phyloP scores from a whole-genome alignment of 441 rosid species.

The Eruca vesicaria region DNA sequence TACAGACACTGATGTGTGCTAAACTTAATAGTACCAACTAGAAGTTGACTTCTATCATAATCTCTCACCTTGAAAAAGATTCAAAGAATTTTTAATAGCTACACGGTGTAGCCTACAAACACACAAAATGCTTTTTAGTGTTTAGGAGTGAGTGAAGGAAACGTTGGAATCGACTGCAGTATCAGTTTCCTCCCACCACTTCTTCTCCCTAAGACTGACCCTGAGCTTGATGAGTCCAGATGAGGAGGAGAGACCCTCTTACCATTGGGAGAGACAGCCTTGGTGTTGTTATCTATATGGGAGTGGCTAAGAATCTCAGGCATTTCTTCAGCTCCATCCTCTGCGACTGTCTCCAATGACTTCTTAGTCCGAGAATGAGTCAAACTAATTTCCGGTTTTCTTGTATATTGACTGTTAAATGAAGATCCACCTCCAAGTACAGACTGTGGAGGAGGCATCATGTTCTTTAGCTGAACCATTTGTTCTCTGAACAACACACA shows the following conservation, averaged over 20 bases:
- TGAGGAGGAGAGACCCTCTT: constrained; percentile 95
- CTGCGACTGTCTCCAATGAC: constrained; percentile 44
- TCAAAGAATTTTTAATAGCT: constrained; percentile 26
- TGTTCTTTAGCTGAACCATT: constrained; percentile 51
- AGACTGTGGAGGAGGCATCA: constrained; percentile 56
- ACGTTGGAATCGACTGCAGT: constrained; percentile 89
- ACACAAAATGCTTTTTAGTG: constrained; percentile 22
- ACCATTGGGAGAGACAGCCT: constrained; percentile 78
- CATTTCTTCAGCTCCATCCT: constrained; percentile 47
- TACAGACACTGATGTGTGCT: constrained; percentile 6
- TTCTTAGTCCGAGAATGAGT: constrained; percentile 52
- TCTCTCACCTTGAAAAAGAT: constrained; percentile 31
- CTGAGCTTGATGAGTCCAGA: constrained; percentile 44
- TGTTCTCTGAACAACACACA: constrained; percentile 47
- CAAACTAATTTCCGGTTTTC: constrained; percentile 42
- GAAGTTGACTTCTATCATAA: constrained; percentile 82
- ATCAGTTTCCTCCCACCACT: constrained; percentile 80
- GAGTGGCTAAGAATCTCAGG: constrained; percentile 58
- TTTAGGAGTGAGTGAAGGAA: constrained; percentile 61
- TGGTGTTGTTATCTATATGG: constrained; percentile 31
- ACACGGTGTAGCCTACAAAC: neutral
- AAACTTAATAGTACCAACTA: constrained; percentile 38
- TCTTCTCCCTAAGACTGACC: constrained; percentile 47
- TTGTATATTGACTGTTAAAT: constrained; percentile 33
- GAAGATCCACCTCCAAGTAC: constrained; percentile 64